Percentiles rank a stretch among this genome's conserved stretches.
Evolutionary conservation across 192 early-diverging fungal genomes (phyloP).

Genomic region (Geosiphon pyriformis): DNA sequence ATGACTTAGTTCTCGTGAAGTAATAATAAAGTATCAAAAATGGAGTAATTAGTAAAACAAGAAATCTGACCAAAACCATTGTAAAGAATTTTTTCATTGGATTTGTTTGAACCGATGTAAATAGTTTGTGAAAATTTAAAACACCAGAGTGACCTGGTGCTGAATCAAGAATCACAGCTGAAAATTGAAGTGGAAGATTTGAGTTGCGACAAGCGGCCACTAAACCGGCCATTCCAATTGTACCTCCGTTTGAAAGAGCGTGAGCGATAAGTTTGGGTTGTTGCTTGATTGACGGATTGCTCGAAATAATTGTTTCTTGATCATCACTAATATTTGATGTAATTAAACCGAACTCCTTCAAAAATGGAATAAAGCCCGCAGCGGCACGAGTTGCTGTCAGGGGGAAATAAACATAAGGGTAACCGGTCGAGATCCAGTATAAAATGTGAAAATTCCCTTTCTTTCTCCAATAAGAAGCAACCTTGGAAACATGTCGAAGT

Average conservation of each 20-base stretch:
- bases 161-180: not conserved
- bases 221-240: not conserved
- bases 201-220: no score
- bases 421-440: not conserved
- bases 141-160: not conserved
- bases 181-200: not conserved
- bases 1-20: not conserved
- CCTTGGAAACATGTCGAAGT: not conserved
- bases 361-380: not conserved
- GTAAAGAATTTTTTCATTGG: not conserved
- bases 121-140: not conserved
- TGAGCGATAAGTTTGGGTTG: constrained; percentile 5
- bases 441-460: constrained; percentile 5
- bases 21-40: not conserved
- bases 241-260: not conserved
- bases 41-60: not conserved
- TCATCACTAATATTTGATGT: not conserved
- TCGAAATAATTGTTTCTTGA: no score
- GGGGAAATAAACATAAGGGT: not conserved
- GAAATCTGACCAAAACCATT: not conserved
- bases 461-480: constrained; percentile 4
- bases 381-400: not conserved
- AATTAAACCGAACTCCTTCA: not conserved
- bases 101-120: not conserved
- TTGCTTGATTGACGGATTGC: not conserved